A percentile compares a stretch with the other conserved stretches of the same genome.
Evolutionary conservation across 768 basidiomycete genomes (phyloP).

Genomic region (Cystofilobasidium bisporidii): DNA sequence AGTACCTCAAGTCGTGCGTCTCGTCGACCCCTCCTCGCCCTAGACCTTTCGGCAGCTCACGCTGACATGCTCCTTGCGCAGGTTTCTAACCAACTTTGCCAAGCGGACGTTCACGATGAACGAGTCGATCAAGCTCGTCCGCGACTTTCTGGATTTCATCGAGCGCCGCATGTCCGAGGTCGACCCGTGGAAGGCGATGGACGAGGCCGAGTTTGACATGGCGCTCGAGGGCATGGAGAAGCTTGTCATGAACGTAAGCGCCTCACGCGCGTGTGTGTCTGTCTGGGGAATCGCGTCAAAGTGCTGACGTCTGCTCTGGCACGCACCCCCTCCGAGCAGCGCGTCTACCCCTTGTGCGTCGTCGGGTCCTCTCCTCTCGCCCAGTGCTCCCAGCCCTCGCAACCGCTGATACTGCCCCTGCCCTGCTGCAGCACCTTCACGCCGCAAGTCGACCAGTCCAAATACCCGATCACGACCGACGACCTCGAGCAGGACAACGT

Average conservation of each 20-base stretch:
- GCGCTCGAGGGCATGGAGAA: slow-evolving; percentile 99
- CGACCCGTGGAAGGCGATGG: slow-evolving; percentile 59
- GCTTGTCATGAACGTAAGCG: slow-evolving; percentile 93
- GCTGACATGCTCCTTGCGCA: slow-evolving; percentile 37
- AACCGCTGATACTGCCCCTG: neutral
- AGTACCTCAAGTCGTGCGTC: slow-evolving; percentile 87
- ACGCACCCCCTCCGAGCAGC: neutral
- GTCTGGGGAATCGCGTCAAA: no score
- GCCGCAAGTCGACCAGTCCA: slow-evolving; percentile 45
- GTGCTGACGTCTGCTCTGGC: neutral
- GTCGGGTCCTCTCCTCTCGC: neutral
- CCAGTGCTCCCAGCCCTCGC: neutral
- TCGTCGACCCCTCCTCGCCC: neutral
- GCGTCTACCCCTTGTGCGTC: slow-evolving; percentile 19
- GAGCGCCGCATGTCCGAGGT: slow-evolving; percentile 59
- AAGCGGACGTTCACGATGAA: slow-evolving; percentile 83
- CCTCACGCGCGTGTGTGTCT: no score
- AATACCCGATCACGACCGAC: slow-evolving; percentile 72
- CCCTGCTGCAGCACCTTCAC: slow-evolving; percentile 48
- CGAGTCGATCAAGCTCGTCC: slow-evolving; percentile 91
- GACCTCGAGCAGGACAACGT: slow-evolving; percentile 95
- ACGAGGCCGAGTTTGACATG: slow-evolving; percentile 83
- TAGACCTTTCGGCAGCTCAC: no score
- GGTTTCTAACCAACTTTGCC: slow-evolving; percentile 85
- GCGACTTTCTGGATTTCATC: slow-evolving; percentile 95